Conservation (phyloP, 768 basidiomycete genomes). For the Pleurotus eryngii region DNA sequence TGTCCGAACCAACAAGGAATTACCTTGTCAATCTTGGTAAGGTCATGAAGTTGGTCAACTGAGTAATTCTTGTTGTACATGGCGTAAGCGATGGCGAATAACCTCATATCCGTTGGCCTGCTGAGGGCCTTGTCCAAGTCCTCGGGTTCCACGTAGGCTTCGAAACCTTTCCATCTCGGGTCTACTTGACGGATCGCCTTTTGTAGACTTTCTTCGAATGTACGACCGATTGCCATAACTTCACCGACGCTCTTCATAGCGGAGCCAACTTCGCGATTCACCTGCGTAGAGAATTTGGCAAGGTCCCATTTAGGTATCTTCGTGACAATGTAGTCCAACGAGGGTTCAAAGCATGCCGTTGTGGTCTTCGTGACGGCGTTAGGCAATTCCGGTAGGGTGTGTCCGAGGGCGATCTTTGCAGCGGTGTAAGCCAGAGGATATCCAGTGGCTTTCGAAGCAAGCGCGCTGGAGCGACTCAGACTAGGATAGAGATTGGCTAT, state of each 20-base stretch:
- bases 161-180: conserved; percentile 95
- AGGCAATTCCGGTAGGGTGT: conserved; percentile 95
- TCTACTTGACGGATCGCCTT: conserved; percentile 98
- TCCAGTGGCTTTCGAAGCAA: conserved; percentile 98
- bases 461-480: conserved; percentile 84
- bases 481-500: conserved; percentile 26
- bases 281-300: conserved; percentile 93
- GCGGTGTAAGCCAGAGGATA: conserved; percentile 99
- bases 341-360: conserved; percentile 98
- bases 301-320: conserved; percentile 99
- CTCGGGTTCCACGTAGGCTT: conserved; percentile 87
- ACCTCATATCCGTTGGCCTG: conserved; percentile 89
- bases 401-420: conserved; percentile 96
- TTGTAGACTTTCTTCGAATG: conserved; percentile 97
- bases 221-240: conserved; percentile 99
- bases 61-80: conserved; percentile 93
- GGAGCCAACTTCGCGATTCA: conserved; percentile 92
- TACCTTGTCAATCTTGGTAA: conserved; percentile 98
- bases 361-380: conserved; percentile 99
- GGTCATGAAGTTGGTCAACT: conserved; percentile 84
- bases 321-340: conserved; percentile 97
- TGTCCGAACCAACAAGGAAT: conserved; percentile 3
- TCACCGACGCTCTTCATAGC: conserved; percentile 99
- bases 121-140: conserved; percentile 78
- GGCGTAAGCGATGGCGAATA: conserved; percentile 97